Base-by-base conservation (phyloP, 73 alveolate genomes). In the Uronychia binucleata region DNA sequence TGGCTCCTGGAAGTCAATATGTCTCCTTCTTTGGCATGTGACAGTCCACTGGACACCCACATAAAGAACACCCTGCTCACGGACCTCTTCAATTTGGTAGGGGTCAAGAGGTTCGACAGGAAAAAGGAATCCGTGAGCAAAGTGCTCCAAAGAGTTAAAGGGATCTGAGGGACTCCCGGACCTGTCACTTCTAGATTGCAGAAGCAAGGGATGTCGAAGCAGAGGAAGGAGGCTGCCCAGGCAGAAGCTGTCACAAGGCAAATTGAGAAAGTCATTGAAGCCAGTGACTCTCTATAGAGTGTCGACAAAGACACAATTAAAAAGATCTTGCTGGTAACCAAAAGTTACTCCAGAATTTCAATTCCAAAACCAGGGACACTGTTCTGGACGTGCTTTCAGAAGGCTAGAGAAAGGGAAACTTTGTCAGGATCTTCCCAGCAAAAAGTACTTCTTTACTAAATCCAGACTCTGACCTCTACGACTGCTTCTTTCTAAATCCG, bases 1-100 rank as follows among this genome's bases (percentile, higher is more conserved):
- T 94, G 98, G 97, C 88, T 94, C 46, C 88, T 94, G 19, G 98
- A 94, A 88, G 96, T 94, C 26, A 94, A 94, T 85, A 80, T 93
- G 28, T 92, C 97, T 57, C 98, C 98, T 0, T 80, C 95, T 76
- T 83, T 94, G 46, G 97, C 95, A 33, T 89, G 97, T 57, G 94
- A 95, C 28, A 74, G 93, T 34, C 98, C 98, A 0, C 85, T 95
- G 35, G 98, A 95, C 85, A 74, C 91, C 67, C 83, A 90, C 77
- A 95, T 95, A n/a, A 95, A 95, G 88, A 79, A 94, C 29, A 93
- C 82, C 33, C 87, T 95, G 58, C 67, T 95, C 25, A 88, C 94
- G 27, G 98, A 95, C 85, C 67, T 94, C 34, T 91, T 95, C 77
- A 95, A 93, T 83, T 75, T 95, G 79, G 78, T 95, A 13, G 98